phyloP scores from a whole-genome alignment of 129 eudicot species.

The Flaveria trinervia region DNA sequence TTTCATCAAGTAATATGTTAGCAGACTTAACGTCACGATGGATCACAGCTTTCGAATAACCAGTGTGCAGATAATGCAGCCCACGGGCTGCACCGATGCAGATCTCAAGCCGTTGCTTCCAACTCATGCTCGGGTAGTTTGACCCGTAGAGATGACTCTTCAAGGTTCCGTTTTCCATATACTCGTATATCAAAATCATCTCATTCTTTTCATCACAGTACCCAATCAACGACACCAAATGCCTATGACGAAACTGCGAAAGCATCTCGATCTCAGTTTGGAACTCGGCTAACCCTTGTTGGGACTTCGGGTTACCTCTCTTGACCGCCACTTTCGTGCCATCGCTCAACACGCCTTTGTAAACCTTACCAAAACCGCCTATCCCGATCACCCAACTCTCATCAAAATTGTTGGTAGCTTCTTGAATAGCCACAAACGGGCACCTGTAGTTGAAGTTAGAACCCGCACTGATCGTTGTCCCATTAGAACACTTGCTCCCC shows the following conservation, averaged over 20 bases:
- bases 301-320: conserved; percentile 88
- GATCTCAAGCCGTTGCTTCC: conserved; percentile 94
- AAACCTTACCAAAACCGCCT: conserved; percentile 94
- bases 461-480: conserved; percentile 61
- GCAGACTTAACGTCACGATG: conserved; percentile 97
- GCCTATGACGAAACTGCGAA: conserved; percentile 86
- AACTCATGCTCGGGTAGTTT: conserved; percentile 64
- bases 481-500: conserved; percentile 88
- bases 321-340: conserved; percentile 86
- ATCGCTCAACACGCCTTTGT: conserved; percentile 64
- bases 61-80: conserved; percentile 92
- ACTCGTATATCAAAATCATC: conserved; percentile 88
- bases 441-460: conserved; percentile 69
- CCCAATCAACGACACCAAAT: conserved; percentile 87
- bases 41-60: conserved; percentile 81
- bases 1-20: conserved; percentile 84
- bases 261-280: conserved; percentile 94
- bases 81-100: conserved; percentile 95
- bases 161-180: conserved; percentile 91
- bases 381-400: conserved; percentile 86
- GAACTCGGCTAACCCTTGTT: conserved; percentile 86
- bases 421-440: conserved; percentile 78
- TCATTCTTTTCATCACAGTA: conserved; percentile 92
- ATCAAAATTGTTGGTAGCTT: conserved; percentile 82
- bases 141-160: conserved; percentile 89